A percentile compares a stretch with the other conserved stretches of the same genome.
phyloP scores from a whole-genome alignment of 495 filamentous ascomycete species.

The Penicillium maclennaniae region DNA sequence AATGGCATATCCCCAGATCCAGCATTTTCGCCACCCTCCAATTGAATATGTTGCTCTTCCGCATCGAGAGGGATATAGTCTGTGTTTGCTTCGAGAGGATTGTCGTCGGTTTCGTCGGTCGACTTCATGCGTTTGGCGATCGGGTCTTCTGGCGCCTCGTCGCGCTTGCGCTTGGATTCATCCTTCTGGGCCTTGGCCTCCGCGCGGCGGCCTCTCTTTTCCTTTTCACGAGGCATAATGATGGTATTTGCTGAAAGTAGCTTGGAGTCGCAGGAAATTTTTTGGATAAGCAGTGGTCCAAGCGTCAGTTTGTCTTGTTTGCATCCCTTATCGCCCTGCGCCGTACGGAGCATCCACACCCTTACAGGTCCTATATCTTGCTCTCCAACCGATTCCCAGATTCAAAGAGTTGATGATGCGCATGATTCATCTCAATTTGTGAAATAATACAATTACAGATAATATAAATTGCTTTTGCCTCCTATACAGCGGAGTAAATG shows the following conservation, averaged over 20 bases:
- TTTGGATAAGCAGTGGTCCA: constrained; percentile 45
- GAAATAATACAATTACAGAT: constrained; percentile 4
- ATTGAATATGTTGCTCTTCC: constrained; percentile 12
- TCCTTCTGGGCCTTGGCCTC: constrained; percentile 48
- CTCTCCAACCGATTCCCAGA: too few relatives aligned
- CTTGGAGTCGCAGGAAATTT: constrained; percentile 21
- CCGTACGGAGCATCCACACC: neutral
- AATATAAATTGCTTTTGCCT: constrained; percentile 24
- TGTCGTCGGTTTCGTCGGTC: constrained; percentile 19
- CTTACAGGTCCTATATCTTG: neutral
- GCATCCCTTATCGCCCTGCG: constrained; percentile 3
- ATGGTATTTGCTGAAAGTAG: constrained; percentile 10
- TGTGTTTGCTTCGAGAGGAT: constrained; percentile 16
- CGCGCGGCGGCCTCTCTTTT: constrained; percentile 65
- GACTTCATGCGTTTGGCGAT: constrained; percentile 39
- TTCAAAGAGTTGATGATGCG: neutral
- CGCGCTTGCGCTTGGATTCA: constrained; percentile 40
- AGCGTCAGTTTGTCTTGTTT: constrained; percentile 37
- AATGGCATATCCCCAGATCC: constrained; percentile 54
- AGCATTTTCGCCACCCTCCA: constrained; percentile 9
- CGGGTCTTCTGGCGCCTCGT: constrained; percentile 38
- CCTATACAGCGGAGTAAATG: constrained; percentile 58
- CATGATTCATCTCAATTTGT: neutral
- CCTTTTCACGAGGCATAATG: constrained; percentile 54
- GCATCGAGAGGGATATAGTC: constrained; percentile 40